phyloP scores from a whole-genome alignment of 108 stramenopile species.

The Fistulifera pelliculosa region DNA sequence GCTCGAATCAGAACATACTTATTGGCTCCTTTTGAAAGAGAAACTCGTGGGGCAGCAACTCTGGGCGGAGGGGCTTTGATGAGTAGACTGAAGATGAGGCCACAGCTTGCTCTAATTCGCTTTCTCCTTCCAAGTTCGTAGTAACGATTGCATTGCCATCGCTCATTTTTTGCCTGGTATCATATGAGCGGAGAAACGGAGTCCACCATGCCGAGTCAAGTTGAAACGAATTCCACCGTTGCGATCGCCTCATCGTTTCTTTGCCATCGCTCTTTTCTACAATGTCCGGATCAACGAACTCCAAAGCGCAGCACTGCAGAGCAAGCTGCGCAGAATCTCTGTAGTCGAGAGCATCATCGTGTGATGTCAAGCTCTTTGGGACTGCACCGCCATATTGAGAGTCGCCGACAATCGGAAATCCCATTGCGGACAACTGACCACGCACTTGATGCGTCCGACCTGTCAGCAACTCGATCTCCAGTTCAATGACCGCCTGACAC shows the following conservation, averaged over 20 bases:
- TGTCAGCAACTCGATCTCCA: conserved; percentile 63
- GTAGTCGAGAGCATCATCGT: neutral
- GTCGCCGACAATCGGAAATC: conserved; percentile 80
- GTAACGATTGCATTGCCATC: neutral
- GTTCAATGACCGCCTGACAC: conserved; percentile 55
- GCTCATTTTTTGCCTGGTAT: neutral
- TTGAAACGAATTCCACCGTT: conserved; percentile 39
- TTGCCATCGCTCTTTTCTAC: conserved; percentile 10
- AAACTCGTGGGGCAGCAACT: conserved; percentile 38
- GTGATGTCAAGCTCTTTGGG: neutral
- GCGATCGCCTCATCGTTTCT: conserved; percentile 16
- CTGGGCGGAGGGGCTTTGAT: conserved; percentile 7
- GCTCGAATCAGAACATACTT: conserved; percentile 60
- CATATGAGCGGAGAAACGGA: conserved; percentile 28
- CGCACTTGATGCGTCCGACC: conserved; percentile 88
- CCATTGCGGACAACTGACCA: conserved; percentile 64
- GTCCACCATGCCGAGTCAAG: conserved; percentile 68
- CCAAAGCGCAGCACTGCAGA: conserved; percentile 56
- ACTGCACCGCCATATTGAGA: conserved; percentile 70
- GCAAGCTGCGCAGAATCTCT: conserved; percentile 25
- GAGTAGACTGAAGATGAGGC: too few species aligned
- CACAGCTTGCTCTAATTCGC: too few species aligned
- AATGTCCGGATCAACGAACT: conserved; percentile 39
- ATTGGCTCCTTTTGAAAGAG: conserved; percentile 45
- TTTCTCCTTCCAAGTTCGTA: neutral